These are phyloP conservation scores for Stephania yunnanensis DNA, from an alignment of 164 flowering plant species.

Conservation along the genomic window DNA sequence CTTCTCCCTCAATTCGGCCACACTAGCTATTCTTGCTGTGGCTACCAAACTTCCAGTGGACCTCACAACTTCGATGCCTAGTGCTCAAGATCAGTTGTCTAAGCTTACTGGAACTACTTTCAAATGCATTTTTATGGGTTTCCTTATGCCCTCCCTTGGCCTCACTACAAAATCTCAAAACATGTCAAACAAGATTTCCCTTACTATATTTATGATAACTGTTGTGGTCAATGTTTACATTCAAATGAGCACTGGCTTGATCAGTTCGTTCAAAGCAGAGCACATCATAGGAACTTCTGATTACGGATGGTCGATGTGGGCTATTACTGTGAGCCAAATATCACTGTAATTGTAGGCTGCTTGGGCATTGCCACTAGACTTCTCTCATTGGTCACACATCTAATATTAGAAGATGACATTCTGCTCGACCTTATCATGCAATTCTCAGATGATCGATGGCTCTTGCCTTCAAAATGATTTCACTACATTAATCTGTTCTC, in stretches of 20 bases:
- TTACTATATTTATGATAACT: not conserved
- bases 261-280: too few species aligned
- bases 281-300: too few species aligned
- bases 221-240: constrained; percentile 6
- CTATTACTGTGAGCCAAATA: not conserved
- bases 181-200: constrained; percentile 2
- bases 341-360: not conserved
- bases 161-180: not conserved
- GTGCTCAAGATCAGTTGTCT: constrained; percentile 7
- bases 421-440: too few species aligned
- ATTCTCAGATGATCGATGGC: too few species aligned
- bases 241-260: too few species aligned
- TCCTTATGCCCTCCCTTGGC: constrained; percentile 6
- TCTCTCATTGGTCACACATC: too few species aligned
- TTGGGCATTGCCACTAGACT: not conserved
- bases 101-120: constrained; percentile 7
- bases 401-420: too few species aligned
- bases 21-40: not conserved
- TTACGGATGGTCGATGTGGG: constrained; percentile 4
- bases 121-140: constrained; percentile 7
- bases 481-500: too few species aligned
- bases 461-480: too few species aligned
- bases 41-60: constrained; percentile 12
- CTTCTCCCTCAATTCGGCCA: constrained; percentile 7
- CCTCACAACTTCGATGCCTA: constrained; percentile 14